phyloP scores from a whole-genome alignment of 768 basidiomycete species.

The Lentinula boryana region DNA sequence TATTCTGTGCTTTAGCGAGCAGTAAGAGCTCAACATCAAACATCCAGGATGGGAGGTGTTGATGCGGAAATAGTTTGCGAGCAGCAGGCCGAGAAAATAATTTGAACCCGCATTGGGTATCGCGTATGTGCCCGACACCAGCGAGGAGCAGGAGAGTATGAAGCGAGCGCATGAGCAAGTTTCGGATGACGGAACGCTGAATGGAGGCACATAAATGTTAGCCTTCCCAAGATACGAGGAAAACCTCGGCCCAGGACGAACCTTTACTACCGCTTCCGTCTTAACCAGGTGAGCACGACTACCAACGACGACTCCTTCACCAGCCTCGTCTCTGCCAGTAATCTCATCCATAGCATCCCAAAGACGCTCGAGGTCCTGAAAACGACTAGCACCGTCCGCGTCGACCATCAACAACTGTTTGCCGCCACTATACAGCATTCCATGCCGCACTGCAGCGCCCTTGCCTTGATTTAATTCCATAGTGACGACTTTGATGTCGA shows the following conservation, averaged over 20 bases:
- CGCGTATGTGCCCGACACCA: slow-evolving; percentile 85
- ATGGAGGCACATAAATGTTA: not conserved
- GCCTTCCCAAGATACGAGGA: not conserved
- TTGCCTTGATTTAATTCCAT: slow-evolving; percentile 84
- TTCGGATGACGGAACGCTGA: slow-evolving; percentile 84
- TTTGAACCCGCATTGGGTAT: slow-evolving; percentile 98
- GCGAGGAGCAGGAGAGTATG: slow-evolving; percentile 86
- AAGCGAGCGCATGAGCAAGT: slow-evolving; percentile 90
- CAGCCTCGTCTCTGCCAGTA: slow-evolving; percentile 7
- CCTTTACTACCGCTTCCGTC: slow-evolving; percentile 92
- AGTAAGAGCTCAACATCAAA: slow-evolving; percentile 94
- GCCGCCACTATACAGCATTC: slow-evolving; percentile 80
- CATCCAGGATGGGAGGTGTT: slow-evolving; percentile 91
- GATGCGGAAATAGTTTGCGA: slow-evolving; percentile 74
- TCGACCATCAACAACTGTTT: slow-evolving; percentile 83
- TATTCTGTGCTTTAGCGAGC: slow-evolving; percentile 69
- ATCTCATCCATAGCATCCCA: slow-evolving; percentile 70
- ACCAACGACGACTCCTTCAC: slow-evolving; percentile 69
- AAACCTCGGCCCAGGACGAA: slow-evolving; percentile 23
- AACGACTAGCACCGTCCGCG: slow-evolving; percentile 89
- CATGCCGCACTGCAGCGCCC: slow-evolving; percentile 90
- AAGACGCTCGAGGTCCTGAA: slow-evolving; percentile 76
- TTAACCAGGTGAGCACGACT: slow-evolving; percentile 90
- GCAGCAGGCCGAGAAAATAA: slow-evolving; percentile 84
- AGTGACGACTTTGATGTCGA: slow-evolving; percentile 72